phyloP scores from a whole-genome alignment of 2,329 filamentous ascomycete species.

The Plectosphaerella plurivora region DNA sequence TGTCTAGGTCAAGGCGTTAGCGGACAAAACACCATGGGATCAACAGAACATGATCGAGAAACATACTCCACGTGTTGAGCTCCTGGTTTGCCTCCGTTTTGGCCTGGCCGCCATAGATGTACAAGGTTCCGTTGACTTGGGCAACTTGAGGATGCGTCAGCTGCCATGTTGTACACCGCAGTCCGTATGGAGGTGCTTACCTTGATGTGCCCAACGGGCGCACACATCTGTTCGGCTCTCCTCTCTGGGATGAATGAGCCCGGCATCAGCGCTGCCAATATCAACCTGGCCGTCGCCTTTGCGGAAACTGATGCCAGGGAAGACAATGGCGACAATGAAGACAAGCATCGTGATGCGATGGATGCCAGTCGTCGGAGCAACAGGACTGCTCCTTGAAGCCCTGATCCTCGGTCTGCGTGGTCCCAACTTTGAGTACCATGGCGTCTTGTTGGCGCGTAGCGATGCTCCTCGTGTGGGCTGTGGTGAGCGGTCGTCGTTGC shows the following conservation, averaged over 20 bases:
- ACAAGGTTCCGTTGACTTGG: constrained; percentile 69
- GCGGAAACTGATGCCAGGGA: constrained; percentile 42
- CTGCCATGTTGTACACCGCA: not conserved
- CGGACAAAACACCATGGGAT: constrained; percentile 1
- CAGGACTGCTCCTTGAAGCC: constrained; percentile 36
- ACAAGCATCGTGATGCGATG: constrained; percentile 42
- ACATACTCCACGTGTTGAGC: constrained; percentile 65
- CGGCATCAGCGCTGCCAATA: constrained; percentile 41
- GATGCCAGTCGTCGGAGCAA: constrained; percentile 33
- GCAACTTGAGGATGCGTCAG: constrained; percentile 39
- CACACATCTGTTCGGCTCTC: constrained; percentile 42
- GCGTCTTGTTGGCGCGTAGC: constrained; percentile 9
- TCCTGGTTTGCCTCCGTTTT: constrained; percentile 53
- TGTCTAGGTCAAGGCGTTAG: constrained; percentile 38
- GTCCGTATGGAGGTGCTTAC: constrained; percentile 25
- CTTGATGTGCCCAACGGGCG: constrained; percentile 62
- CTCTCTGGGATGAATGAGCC: constrained; percentile 29
- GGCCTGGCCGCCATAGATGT: constrained; percentile 69
- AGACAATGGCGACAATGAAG: constrained; percentile 44
- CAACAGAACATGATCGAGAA: not conserved
- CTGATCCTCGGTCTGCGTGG: constrained; percentile 36
- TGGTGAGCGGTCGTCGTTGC: constrained; percentile 12
- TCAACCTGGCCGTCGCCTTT: constrained; percentile 32
- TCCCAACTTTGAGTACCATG: constrained; percentile 39
- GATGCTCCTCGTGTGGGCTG: constrained; percentile 10